Evolutionary conservation across 140 eudicot genomes (phyloP), one percentile per base, ranked within the genome.

Genomic region (Cichorium intybus): DNA sequence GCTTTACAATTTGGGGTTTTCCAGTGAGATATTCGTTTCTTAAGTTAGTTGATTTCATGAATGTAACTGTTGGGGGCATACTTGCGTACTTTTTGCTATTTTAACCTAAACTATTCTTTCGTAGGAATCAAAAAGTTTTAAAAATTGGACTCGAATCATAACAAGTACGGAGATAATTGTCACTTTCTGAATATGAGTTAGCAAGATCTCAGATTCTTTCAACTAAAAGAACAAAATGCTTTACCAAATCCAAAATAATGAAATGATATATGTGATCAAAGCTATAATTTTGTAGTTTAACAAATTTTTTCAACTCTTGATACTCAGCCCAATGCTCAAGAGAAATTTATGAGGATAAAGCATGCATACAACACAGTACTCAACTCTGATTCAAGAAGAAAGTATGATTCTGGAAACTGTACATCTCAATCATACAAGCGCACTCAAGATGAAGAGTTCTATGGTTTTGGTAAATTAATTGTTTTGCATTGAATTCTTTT

Each of bases 341-440:
- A 94, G 76, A 89, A 86, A 62, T 94, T 94, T 77, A 14, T 94
- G 95, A 86, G 95, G 76, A 94, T 94, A 62, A 94, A 94, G 68
- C 99, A 89, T 68, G 97, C 99, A 17, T 94, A 94, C 76, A 94
- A 82, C 35, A 80, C 85, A 14, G 70, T 94, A 57, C 62, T 89
- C 22, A 89, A 81, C 73, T 76, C 95, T 17, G 88, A 94, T 53
- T 75, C 97, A 45, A 56, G 80, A 24, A 72, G 64, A 54, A 82
- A 76, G 55, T 84, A 79, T 52, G 90, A 85, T 56, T 50, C 86
- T 33, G 83, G 84, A 68, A 75, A 52, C 1, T 76, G 68, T 15
- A 48, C 80, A 33, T 76, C 95, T 59, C 82, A 76, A 71, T 46
- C 80, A 63, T 68, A 68, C 80, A 80, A 66, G 57, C 79, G 63